Base-by-base conservation (phyloP, 768 basidiomycete genomes). In the Amanita pseudoporphyria region DNA sequence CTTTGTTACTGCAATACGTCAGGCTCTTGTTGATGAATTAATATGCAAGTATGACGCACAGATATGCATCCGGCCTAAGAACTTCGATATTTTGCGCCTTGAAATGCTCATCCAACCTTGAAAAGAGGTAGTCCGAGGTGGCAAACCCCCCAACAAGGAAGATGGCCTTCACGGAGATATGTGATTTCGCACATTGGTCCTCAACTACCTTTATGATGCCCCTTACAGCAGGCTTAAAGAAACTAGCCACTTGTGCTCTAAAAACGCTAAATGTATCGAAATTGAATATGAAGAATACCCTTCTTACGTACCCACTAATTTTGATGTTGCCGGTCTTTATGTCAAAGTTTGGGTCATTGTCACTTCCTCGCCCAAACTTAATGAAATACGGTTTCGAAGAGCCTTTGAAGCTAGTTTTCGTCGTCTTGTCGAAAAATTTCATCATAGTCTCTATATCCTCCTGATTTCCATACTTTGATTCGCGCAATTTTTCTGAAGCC, bases 91-190 rank as follows among this genome's bases (percentile, higher is more conserved):
- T 62, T 3, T 64, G 26, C 3, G 57, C 46, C 13, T 65, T 61
- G 5, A 77, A 64, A 13, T 66, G 55, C 30, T 51, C 54, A 43
- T 70, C 67, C 18, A 77, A 65, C 40, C 65, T 62, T 1, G 61
- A 53, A 52, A 71, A 77, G 14, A 79, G 58, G 67, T 69, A 77
- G 38, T 72, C 69, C 51, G 69, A 77, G 1, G 74, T 71, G 9
- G 71, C 70, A 58, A 78, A 78, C 0, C 76, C 77, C 6, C 78
- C 77, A 2, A 79, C 76, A 10, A 78, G 61, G 47, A 78, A 70
- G 19, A 76, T 65, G 9, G 64, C 52, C 38, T 39, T 49, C 7
- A 49, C 41, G 18, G 47, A 16, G 12, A 21, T 32, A 13, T 3
- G 24, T 3, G 28, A 39, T 30, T 31, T 18, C 9, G 4, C 13